phyloP scores from a whole-genome alignment of 2,329 filamentous ascomycete genomes.

The Ophioceras dolichostomum region DNA sequence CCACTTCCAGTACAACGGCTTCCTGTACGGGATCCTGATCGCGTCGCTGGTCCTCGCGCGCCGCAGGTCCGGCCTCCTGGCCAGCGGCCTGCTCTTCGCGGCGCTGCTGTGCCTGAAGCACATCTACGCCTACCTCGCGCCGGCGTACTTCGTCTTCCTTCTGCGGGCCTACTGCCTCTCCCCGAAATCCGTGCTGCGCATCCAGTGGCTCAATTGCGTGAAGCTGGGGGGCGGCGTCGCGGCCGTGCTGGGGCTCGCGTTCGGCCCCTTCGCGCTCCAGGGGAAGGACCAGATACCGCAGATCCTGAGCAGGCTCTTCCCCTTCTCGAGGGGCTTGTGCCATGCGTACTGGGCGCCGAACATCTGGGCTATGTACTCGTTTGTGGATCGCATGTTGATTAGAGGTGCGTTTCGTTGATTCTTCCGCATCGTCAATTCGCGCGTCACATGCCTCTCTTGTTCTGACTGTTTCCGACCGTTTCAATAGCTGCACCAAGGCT shows the following conservation, averaged over 20 bases:
- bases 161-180: constrained; percentile 83
- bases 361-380: constrained; percentile 93
- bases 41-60: constrained; percentile 76
- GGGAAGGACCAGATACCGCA: constrained; percentile 79
- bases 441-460: background rate
- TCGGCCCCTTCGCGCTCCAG: constrained; percentile 77
- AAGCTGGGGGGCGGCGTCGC: constrained; percentile 69
- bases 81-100: constrained; percentile 75
- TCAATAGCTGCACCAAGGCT: constrained; percentile 69
- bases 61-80: constrained; percentile 59
- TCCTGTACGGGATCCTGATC: constrained; percentile 83
- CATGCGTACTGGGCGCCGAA: constrained; percentile 99
- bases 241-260: constrained; percentile 63
- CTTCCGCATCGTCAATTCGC: background rate
- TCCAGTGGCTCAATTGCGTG: constrained; percentile 65
- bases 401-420: constrained; percentile 41
- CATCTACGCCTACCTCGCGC: constrained; percentile 92
- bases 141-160: constrained; percentile 90
- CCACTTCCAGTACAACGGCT: constrained; percentile 98
- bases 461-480: constrained; percentile 2
- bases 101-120: constrained; percentile 88
- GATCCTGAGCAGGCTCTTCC: constrained; percentile 74
- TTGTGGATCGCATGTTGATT: constrained; percentile 73
- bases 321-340: constrained; percentile 85
- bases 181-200: constrained; percentile 59